Conservation (phyloP, 768 basidiomycete genomes). For the Lactarius hengduanensis region DNA sequence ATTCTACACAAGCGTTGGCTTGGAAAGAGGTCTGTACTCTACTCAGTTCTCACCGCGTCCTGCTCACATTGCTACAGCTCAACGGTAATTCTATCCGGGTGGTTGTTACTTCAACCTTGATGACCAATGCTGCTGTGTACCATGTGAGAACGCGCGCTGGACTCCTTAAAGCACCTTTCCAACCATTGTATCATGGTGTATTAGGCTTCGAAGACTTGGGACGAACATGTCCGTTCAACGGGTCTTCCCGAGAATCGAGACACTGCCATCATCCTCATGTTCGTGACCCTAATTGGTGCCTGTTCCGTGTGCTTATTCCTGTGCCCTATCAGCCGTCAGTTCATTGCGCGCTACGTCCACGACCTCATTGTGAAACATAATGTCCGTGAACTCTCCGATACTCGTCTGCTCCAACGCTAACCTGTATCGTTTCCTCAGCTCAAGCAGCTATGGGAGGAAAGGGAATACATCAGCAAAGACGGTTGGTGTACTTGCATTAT, state of each 20-base stretch:
- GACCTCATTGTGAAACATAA: conserved; percentile 27
- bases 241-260: conserved; percentile 25
- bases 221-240: conserved; percentile 20
- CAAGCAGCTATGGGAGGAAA: conserved; percentile 23
- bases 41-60: background rate
- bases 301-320: conserved; percentile 19
- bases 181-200: background rate
- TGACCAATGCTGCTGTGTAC: conserved; percentile 26
- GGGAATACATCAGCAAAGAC: conserved; percentile 24
- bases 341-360: conserved; percentile 26
- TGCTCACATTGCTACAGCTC: conserved; percentile 18
- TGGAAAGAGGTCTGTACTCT: conserved; percentile 16
- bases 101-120: conserved; percentile 20
- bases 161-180: background rate
- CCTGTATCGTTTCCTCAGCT: conserved; percentile 5
- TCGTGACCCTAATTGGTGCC: background rate
- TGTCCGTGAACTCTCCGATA: conserved; percentile 17
- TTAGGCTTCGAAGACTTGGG: conserved; percentile 25
- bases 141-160: conserved; percentile 13
- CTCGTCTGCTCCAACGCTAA: conserved; percentile 7
- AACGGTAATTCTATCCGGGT: conserved; percentile 16
- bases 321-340: conserved; percentile 24
- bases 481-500: conserved; percentile 10
- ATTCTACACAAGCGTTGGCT: conserved; percentile 18
- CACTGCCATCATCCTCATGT: conserved; percentile 24